Evolutionary conservation across 1,284 basidiomycete genomes (phyloP).

Genomic region (Trichosporon coremiiforme): DNA sequence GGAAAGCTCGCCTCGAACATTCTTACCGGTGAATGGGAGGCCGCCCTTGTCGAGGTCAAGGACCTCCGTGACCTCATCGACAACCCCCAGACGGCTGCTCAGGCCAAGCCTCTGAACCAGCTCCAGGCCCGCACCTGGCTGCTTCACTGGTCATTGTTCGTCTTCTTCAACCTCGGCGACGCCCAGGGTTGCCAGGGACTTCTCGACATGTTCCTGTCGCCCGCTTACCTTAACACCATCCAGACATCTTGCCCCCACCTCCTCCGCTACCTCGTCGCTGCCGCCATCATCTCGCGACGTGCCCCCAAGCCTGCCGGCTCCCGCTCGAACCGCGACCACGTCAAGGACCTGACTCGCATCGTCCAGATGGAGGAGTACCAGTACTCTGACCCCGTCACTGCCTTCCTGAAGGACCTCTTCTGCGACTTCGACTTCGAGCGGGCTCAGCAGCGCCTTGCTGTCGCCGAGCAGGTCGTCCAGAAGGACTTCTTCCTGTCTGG

Average conservation of each 20-base stretch:
- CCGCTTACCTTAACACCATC: constrained; percentile 96
- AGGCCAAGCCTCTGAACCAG: constrained; percentile 70
- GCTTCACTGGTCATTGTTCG: constrained; percentile 96
- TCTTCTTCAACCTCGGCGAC: constrained; percentile 95
- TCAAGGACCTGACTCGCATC: constrained; percentile 84
- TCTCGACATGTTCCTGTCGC: constrained; percentile 93
- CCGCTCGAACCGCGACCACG: constrained; percentile 69
- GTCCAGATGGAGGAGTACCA: constrained; percentile 93
- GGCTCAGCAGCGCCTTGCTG: constrained; percentile 77
- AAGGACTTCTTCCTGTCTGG: constrained; percentile 94
- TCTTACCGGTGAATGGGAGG: constrained; percentile 90
- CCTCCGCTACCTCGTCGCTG: constrained; percentile 89
- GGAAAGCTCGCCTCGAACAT: constrained; percentile 97
- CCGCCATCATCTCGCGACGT: constrained; percentile 88
- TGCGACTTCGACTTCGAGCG: constrained; percentile 88
- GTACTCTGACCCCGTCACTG: constrained; percentile 89
- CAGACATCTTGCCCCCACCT: constrained; percentile 94
- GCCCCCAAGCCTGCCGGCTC: constrained; percentile 52
- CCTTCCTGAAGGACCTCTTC: constrained; percentile 91
- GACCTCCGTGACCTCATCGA: constrained; percentile 90
- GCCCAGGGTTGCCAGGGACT: constrained; percentile 77
- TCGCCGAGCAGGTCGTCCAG: constrained; percentile 79
- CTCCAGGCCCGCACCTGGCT: constrained; percentile 96
- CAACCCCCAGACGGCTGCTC: constrained; percentile 59
- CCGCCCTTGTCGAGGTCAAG: constrained; percentile 90